phyloP scores from a whole-genome alignment of 768 basidiomycete genomes.

The Neoboletus magnificus region DNA sequence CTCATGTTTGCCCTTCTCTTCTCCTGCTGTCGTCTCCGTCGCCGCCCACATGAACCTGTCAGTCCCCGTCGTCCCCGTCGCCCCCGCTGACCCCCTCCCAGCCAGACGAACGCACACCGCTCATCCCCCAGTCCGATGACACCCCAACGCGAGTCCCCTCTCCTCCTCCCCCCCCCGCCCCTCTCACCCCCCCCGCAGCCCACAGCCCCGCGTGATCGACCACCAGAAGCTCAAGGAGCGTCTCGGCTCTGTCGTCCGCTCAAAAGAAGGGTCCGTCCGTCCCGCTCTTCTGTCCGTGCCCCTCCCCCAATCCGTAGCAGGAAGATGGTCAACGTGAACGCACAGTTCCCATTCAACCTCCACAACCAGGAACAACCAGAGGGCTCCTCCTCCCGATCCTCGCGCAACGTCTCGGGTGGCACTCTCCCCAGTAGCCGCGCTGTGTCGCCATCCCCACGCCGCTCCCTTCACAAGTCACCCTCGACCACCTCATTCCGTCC shows the following conservation, averaged over 20 bases:
- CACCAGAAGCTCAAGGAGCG: constrained; percentile 50
- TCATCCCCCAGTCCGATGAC: constrained; percentile 30
- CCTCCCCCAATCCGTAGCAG: constrained; percentile 31
- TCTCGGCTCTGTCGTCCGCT: constrained; percentile 52
- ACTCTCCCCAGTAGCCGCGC: constrained; percentile 21
- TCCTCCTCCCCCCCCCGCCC: not conserved
- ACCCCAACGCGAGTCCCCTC: constrained; percentile 21
- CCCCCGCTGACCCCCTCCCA: not conserved
- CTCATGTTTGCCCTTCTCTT: constrained; percentile 29
- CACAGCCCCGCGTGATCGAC: constrained; percentile 38
- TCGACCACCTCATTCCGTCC: constrained; percentile 23
- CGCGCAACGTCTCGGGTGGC: constrained; percentile 35
- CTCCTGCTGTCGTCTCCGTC: constrained; percentile 29
- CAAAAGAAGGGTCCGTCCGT: constrained; percentile 54
- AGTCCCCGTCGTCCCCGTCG: not conserved
- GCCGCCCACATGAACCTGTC: constrained; percentile 17
- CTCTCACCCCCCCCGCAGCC: constrained; percentile 14
- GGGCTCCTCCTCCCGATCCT: constrained; percentile 26
- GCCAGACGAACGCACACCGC: constrained; percentile 25
- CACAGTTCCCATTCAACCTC: constrained; percentile 59
- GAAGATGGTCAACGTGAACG: constrained; percentile 69
- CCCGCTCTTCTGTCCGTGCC: not conserved
- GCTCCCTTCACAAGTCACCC: constrained; percentile 18
- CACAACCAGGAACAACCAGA: constrained; percentile 25
- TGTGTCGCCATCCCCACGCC: constrained; percentile 19